Evolutionary conservation across 768 basidiomycete genomes (phyloP).

Genomic region (Clitopilus passeckerianus): DNA sequence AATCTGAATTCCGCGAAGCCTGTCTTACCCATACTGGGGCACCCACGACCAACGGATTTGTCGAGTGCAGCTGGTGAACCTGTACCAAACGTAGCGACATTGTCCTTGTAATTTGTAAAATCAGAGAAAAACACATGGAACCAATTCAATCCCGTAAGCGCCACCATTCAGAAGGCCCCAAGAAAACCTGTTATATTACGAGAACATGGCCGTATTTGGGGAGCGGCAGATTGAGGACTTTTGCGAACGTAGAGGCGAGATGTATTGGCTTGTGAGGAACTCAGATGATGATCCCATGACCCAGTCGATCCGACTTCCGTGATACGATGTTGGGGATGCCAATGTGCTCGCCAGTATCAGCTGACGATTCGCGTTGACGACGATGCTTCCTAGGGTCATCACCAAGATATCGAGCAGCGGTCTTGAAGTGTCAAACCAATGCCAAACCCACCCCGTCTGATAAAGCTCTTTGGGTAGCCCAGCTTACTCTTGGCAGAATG

Average conservation of each 20-base stretch:
- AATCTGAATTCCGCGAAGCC: conserved; percentile 9
- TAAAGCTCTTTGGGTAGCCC: no score
- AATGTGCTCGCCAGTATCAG: not conserved
- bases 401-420: no score
- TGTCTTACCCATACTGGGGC: conserved; percentile 25
- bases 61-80: conserved; percentile 17
- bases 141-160: not conserved
- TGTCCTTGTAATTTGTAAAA: not conserved
- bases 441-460: no score
- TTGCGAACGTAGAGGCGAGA: no score
- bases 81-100: not conserved
- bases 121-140: not conserved
- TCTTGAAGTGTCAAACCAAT: no score
- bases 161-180: not conserved
- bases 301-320: not conserved
- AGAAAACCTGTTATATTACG: no score
- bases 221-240: no score
- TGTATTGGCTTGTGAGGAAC: no score
- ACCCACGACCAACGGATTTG: conserved; percentile 17
- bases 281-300: not conserved
- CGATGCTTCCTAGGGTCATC: not conserved
- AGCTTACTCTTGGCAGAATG: no score
- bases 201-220: no score
- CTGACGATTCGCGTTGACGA: not conserved
- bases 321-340: not conserved